Evolutionary conservation across 768 basidiomycete species (phyloP).

Genomic region (Psilocybe tampanensis): DNA sequence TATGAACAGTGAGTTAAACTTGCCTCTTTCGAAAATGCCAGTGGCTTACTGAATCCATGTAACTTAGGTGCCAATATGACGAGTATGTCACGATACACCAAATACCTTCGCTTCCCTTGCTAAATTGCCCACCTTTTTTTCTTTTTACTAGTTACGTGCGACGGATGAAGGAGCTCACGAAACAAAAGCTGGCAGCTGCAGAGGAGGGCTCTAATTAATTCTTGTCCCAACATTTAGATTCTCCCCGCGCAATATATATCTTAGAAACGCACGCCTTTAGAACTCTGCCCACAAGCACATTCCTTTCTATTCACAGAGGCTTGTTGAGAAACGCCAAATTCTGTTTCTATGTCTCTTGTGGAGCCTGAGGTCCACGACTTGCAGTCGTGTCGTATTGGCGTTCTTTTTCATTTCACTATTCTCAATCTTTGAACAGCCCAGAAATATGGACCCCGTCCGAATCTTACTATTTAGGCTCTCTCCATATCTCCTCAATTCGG

Average conservation of each 20-base stretch:
- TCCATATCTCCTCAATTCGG: too few relatives aligned
- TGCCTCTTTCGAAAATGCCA: neutral
- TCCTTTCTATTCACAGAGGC: too few relatives aligned
- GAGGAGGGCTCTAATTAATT: conserved; percentile 32
- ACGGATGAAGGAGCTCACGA: conserved; percentile 83
- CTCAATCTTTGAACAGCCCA: too few relatives aligned
- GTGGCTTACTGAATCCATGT: neutral
- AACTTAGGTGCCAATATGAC: conserved; percentile 85
- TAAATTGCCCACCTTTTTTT: conserved; percentile 9
- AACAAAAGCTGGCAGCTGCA: conserved; percentile 56
- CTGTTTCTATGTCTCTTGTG: too few relatives aligned
- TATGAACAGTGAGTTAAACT: conserved; percentile 75
- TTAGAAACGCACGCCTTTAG: neutral
- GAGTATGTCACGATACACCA: conserved; percentile 63
- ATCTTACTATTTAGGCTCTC: too few relatives aligned
- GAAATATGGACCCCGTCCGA: too few relatives aligned
- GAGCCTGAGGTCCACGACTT: too few relatives aligned
- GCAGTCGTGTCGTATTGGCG: too few relatives aligned
- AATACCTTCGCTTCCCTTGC: neutral
- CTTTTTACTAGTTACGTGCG: conserved; percentile 67
- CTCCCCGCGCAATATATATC: conserved; percentile 9
- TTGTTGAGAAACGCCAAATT: too few relatives aligned
- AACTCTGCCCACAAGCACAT: neutral
- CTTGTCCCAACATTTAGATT: conserved; percentile 2
- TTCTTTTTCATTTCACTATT: too few relatives aligned